Evolutionary conservation across 306 rosid species (phyloP).

Genomic region (Citrullus colocynthis): DNA sequence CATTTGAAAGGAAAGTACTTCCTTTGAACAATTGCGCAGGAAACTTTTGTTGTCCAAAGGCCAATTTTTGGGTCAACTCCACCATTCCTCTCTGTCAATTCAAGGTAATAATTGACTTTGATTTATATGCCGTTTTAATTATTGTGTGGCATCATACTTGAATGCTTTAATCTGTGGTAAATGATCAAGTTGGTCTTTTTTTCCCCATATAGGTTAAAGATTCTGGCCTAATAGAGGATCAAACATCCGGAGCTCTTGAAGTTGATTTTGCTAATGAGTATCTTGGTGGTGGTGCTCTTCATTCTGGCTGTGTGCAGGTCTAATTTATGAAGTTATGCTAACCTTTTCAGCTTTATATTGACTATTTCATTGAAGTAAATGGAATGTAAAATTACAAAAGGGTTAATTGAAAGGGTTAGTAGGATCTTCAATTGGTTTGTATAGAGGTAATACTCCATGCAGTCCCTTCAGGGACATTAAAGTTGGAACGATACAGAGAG

Average conservation of each 20-base stretch:
- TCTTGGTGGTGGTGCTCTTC: conserved; percentile 88
- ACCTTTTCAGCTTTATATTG: background rate
- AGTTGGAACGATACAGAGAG: background rate
- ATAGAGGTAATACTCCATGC: background rate
- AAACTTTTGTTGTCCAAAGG: conserved; percentile 44
- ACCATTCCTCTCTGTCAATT: conserved; percentile 51
- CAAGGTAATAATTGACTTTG: conserved; percentile 33
- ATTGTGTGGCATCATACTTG: background rate
- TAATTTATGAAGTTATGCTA: conserved; percentile 5
- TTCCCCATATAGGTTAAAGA: conserved; percentile 37
- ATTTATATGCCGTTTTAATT: background rate
- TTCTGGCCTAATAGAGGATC: conserved; percentile 78
- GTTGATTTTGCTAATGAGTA: conserved; percentile 90
- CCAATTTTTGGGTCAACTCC: conserved; percentile 60
- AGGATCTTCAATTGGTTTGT: background rate
- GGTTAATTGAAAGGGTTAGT: background rate
- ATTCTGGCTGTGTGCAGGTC: conserved; percentile 85
- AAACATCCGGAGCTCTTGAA: conserved; percentile 57
- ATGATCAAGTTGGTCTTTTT: conserved; percentile 1
- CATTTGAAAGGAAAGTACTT: conserved; percentile 87
- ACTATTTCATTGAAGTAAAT: background rate
- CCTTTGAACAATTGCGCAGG: conserved; percentile 25
- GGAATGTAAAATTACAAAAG: background rate
- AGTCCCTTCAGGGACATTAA: background rate
- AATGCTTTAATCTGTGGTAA: background rate